phyloP scores from a whole-genome alignment of 805 yeast species.

The Yamadazyma kitorensis region DNA sequence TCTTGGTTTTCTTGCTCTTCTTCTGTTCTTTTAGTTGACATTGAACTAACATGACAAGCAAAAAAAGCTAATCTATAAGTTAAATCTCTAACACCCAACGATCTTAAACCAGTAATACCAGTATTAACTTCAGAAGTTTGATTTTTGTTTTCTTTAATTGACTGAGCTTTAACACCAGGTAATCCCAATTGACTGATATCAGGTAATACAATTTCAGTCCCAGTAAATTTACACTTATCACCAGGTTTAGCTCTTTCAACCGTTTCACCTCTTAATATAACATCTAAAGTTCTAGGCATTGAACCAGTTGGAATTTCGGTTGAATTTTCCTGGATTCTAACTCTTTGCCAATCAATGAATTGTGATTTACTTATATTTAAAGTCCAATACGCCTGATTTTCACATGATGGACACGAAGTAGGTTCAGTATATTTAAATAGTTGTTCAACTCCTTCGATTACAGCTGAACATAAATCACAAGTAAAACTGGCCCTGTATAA shows the following conservation, averaged over 20 bases:
- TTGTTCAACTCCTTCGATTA: constrained; percentile 88
- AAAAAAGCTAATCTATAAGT: constrained; percentile 88
- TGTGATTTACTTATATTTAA: constrained; percentile 78
- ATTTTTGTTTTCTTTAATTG: constrained; percentile 61
- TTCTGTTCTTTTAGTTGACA: constrained; percentile 31
- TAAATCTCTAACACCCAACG: constrained; percentile 92
- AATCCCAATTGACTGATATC: constrained; percentile 91
- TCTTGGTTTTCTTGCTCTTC: constrained; percentile 35
- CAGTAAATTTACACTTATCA: constrained; percentile 89
- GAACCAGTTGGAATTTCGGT: constrained; percentile 97
- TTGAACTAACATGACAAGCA: constrained; percentile 85
- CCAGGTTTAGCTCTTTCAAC: constrained; percentile 98
- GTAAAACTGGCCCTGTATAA: constrained; percentile 80
- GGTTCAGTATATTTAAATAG: constrained; percentile 93
- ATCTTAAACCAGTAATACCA: constrained; percentile 84
- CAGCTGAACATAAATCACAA: constrained; percentile 84
- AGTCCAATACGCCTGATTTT: constrained; percentile 83
- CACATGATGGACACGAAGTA: constrained; percentile 85
- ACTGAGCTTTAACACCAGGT: constrained; percentile 90
- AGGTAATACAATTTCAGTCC: constrained; percentile 92
- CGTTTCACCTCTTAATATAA: constrained; percentile 86
- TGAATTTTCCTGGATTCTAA: constrained; percentile 94
- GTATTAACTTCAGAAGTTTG: constrained; percentile 71
- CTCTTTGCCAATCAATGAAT: constrained; percentile 95
- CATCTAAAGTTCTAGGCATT: constrained; percentile 96